These are phyloP conservation scores for Saturnispora sanitii DNA, from an alignment of 805 yeast genomes.

Conservation along the genomic window DNA sequence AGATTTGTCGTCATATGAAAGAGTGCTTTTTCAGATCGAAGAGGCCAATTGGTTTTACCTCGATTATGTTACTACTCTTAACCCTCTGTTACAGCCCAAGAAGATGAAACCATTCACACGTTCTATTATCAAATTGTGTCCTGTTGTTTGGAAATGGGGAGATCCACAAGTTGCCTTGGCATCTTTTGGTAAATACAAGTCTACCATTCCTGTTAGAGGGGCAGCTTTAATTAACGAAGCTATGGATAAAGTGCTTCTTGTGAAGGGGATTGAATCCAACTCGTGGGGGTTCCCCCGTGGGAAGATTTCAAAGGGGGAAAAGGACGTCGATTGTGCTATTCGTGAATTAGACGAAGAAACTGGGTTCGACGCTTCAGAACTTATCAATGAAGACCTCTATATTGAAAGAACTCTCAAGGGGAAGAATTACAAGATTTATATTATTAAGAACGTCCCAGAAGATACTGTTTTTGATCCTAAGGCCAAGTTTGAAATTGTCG, in stretches of 20 bases:
- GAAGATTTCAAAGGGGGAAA: conserved; percentile 87
- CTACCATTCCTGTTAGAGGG: conserved; percentile 91
- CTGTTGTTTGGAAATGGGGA: conserved; percentile 76
- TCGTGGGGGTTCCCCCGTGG: conserved; percentile 97
- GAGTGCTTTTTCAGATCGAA: conserved; percentile 89
- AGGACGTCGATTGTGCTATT: conserved; percentile 79
- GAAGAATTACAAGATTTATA: conserved; percentile 75
- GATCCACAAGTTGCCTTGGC: conserved; percentile 71
- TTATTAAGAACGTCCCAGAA: conserved; percentile 71
- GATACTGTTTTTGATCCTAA: conserved; percentile 65
- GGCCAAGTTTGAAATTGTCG: conserved; percentile 80
- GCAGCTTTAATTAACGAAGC: conserved; percentile 74
- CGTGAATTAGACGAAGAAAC: conserved; percentile 92
- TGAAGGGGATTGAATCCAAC: conserved; percentile 70
- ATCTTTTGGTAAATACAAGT: conserved; percentile 76
- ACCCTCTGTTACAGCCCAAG: conserved; percentile 67
- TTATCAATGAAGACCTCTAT: conserved; percentile 58
- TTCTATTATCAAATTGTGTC: conserved; percentile 56
- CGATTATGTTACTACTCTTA: conserved; percentile 66
- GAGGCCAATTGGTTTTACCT: conserved; percentile 98
- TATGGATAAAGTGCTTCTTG: conserved; percentile 63
- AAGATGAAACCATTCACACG: conserved; percentile 71
- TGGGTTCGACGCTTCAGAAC: conserved; percentile 71
- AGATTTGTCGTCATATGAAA: conserved; percentile 69
- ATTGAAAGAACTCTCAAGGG: conserved; percentile 75